Evolutionary conservation across 345 rosid genomes (phyloP), one percentile per base, ranked within the genome.

Genomic region (Eucalyptus coolabah): DNA sequence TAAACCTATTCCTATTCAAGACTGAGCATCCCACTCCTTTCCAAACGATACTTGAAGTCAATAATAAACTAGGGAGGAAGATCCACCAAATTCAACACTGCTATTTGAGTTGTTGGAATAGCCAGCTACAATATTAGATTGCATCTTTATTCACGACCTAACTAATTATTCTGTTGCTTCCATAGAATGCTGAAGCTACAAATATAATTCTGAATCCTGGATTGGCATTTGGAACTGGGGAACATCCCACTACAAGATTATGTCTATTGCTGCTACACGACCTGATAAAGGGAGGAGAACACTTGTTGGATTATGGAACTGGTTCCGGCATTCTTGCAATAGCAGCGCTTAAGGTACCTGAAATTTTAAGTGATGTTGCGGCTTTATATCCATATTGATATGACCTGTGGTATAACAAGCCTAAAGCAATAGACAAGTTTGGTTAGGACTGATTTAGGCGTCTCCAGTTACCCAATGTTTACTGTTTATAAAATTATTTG

Each of bases 271-370:
- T 96, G 87, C 95, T 97, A 88, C 91, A 53, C 54, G 69, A 93
- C 86, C 91, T 93, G 93, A 93, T 97, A 56, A 95, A 92, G 91
- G 99, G 97, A 53, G 97, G 97, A 91, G 99, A 98, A 90, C 53
- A 47, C 87, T 91, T 98, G 93, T 94, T 97, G 86, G 98, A 98
- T 92, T 97, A 98, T 67, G 99, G 99, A 90, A 97, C 99, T 44
- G 98, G 99, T 88, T 96, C 99, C 24, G 99, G 99, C 53, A 90
- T 97, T 91, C 96, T 97, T 85, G 98, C 97, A 88, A 96, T 96
- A 87, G 98, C 99, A 87, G 99, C 98, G 72, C 94, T 96, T 81
- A 96, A 95, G 98, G 99, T 98, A 89, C 77, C 89, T 34, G 83
- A 23, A 49, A 86, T 51, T 69, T 50, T 26, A 59, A 72, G 32